These are phyloP conservation scores for Trametes gibbosa DNA, from an alignment of 768 basidiomycete species.

Conservation along the genomic window DNA sequence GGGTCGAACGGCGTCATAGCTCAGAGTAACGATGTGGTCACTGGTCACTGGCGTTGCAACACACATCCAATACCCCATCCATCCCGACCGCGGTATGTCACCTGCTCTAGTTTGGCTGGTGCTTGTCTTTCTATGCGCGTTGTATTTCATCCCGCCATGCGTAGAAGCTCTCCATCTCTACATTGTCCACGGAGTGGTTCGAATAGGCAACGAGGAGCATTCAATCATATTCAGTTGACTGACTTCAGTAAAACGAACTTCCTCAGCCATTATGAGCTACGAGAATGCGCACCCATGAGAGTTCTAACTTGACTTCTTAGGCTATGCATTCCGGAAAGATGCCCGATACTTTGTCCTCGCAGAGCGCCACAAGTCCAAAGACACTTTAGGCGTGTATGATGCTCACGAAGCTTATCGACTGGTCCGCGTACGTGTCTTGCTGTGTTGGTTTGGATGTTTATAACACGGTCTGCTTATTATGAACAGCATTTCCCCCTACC, in stretches of 20 bases:
- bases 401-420: slow-evolving; percentile 64
- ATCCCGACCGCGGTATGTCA: slow-evolving; percentile 70
- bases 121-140: no score
- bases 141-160: no score
- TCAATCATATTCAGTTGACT: no score
- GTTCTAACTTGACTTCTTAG: slow-evolving; percentile 34
- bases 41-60: slow-evolving; percentile 70
- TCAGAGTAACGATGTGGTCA: slow-evolving; percentile 86
- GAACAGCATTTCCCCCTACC: slow-evolving; percentile 79
- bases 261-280: no score
- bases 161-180: no score
- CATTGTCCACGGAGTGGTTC: no score
- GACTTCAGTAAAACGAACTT: no score
- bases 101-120: neutral
- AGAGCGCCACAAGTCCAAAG: slow-evolving; percentile 88
- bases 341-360: slow-evolving; percentile 82
- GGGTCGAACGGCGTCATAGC: slow-evolving; percentile 39
- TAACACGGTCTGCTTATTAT: slow-evolving; percentile 2
- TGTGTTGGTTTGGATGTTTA: neutral
- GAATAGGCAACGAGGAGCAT: no score
- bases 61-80: slow-evolving; percentile 83
- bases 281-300: neutral
- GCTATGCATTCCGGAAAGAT: slow-evolving; percentile 76
- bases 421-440: slow-evolving; percentile 52
- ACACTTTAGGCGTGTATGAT: slow-evolving; percentile 85